Evolutionary conservation across 108 stramenopile genomes (phyloP), one percentile per base, ranked within the genome.

Genomic region (Chaetoceros tenuissimus): DNA sequence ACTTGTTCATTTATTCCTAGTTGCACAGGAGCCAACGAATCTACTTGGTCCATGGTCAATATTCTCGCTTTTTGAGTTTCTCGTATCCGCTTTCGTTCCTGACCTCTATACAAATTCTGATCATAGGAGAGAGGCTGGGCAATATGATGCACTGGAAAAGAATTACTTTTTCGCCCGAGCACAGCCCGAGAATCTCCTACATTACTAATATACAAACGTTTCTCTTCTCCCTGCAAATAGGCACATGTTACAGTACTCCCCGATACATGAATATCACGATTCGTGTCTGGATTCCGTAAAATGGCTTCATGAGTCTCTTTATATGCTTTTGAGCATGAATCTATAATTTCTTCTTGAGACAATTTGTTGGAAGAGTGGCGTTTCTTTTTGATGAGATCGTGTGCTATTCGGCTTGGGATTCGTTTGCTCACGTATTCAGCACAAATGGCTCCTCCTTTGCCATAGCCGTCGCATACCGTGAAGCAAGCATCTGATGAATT

Each of bases 141-240:
- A 3, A 74, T 3, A 31, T 73, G 45, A 17, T 51, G n/a, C n/a
- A n/a, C n/a, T n/a, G n/a, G n/a, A n/a, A n/a, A n/a, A n/a, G n/a
- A n/a, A 40, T 5, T 40, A 10, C 34, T 13, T 13, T 40, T 40
- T 40, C 34, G 66, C 29, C 74, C 86, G 10, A 94, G 49, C 19
- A 97, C 79, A 2, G 82, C 93, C 16, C 92, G 81, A 50, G 87
- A 87, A 60, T 94, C 94, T 10, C 96, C 96, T 22, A 96, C 89
- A 60, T 96, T 94, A 28, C 77, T 73, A 13, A 97, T 73, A 29
- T 76, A 78, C 60, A 95, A 61, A 21, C 62, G 66, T 40, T 40
- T 40, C 34, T 40, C 8, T 48, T 78, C 78, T 7, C 74, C 90
- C 46, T 87, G 82, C 51, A 94, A 78, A 30, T 66, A 47, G 19